Percentiles rank a stretch among this genome's conserved stretches.
Conservation (phyloP, 176 grass and related monocot species). For the Ampelocalamus luodianensis region DNA sequence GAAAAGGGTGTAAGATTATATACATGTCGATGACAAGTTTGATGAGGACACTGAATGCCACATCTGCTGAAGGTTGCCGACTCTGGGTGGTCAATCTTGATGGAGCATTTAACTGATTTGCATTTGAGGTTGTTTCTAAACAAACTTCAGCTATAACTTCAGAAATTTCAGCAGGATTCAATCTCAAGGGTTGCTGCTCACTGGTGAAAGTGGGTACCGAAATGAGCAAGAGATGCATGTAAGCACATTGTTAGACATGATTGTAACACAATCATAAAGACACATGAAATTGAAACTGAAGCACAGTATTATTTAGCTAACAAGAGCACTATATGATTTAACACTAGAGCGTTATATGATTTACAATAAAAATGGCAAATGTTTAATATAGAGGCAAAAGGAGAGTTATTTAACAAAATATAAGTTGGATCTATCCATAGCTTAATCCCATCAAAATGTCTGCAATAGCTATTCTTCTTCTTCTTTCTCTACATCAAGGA, state of each 20-base stretch:
- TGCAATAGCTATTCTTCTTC: conserved; percentile 11
- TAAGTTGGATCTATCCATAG: neutral
- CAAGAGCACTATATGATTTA: conserved; percentile 1
- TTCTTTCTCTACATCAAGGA: neutral
- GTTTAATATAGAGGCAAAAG: neutral
- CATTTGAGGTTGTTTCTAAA: conserved; percentile 67
- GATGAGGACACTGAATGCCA: conserved; percentile 97
- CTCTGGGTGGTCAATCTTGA: conserved; percentile 68
- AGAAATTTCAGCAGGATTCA: conserved; percentile 90
- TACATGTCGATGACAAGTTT: conserved; percentile 99
- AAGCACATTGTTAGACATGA: conserved; percentile 26
- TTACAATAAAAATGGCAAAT: conserved; percentile 15
- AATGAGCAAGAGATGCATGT: conserved; percentile 44
- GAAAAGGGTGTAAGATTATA: conserved; percentile 33
- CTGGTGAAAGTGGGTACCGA: conserved; percentile 50
- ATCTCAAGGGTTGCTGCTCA: conserved; percentile 97
- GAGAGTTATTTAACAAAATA: neutral
- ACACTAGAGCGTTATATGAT: conserved; percentile 13
- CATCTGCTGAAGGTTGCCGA: conserved; percentile 82
- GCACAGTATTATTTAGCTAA: neutral
- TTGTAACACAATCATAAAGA: conserved; percentile 8
- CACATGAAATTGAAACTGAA: conserved; percentile 14
- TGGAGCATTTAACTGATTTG: conserved; percentile 59
- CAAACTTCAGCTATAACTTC: conserved; percentile 98
- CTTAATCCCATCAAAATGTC: conserved; percentile 16